Base-by-base conservation (phyloP, 2,329 filamentous ascomycete genomes). In the Diaporthe sp. region DNA sequence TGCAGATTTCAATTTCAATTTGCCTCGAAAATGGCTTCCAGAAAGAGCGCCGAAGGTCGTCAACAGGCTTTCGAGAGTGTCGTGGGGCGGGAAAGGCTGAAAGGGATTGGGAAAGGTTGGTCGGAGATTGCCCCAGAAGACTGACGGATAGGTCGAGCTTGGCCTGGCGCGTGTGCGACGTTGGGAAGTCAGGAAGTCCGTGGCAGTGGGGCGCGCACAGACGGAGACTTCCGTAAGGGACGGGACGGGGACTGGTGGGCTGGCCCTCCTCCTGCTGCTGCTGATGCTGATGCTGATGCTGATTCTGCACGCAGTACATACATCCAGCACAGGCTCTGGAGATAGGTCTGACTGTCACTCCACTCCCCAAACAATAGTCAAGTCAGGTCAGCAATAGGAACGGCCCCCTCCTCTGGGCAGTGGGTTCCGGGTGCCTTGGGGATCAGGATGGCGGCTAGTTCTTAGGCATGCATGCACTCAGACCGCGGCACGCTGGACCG, bases 41-140 rank as follows among this genome's bases (percentile, higher is more conserved):
- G 73, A 76, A 75, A 60, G 73, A 67, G 62, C 49, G 70, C 75
- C 61, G 72, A 76, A 74, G 75, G 46, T 68, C 31, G 62, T 58
- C 71, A 62, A 73, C 61, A 49, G 57, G 42, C 60, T 44, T 25
- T 68, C 42, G 72, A 60, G 39, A 49, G 42, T 37, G 53, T 22
- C 58, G 53, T 22, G 65, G 65, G 58, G 42, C 28, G 65, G 49
- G 49, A 51, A 61, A 61, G 62, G 44, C 71, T 75, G 57, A 71
- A 72, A 49, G 67, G 46, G 46, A 51, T 67, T 44, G 17, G 72
- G 60, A 68, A 31, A 67, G 58, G 60, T 39, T n/a, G 74, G 42
- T 49, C 34, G 60, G 61, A 68, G 28, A 68, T 62, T 55, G 70
- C 60, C 55, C 53, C 60, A 61, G 46, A 51, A 65, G 68, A 68